Conservation (phyloP, 1,139 yeast genomes). For the Yamadazyma blattariae region DNA sequence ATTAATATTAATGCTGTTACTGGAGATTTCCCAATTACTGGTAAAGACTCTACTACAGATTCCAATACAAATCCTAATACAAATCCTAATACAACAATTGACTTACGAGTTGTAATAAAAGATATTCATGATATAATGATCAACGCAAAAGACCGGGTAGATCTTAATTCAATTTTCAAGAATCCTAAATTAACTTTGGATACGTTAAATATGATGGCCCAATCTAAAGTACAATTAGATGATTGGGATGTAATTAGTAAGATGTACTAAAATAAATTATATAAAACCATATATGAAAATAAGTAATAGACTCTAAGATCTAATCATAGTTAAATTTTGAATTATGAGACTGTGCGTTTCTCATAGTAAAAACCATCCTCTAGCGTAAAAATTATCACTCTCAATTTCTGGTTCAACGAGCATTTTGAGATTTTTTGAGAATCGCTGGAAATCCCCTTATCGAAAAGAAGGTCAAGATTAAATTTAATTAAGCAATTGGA, state of each 20-base stretch:
- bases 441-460: slow-evolving; percentile 7
- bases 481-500: background rate
- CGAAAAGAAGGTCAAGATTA: slow-evolving; percentile 1
- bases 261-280: slow-evolving; percentile 19
- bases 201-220: slow-evolving; percentile 18
- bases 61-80: background rate
- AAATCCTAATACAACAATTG: slow-evolving; percentile 3
- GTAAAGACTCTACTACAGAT: background rate
- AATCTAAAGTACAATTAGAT: slow-evolving; percentile 29
- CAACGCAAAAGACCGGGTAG: slow-evolving; percentile 11
- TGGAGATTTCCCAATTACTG: background rate
- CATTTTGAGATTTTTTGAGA: slow-evolving; percentile 1
- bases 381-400: background rate
- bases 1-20: background rate
- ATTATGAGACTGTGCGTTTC: background rate
- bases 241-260: slow-evolving; percentile 47
- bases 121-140: slow-evolving; percentile 27
- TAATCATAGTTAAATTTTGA: too few species aligned
- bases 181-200: slow-evolving; percentile 5
- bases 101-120: slow-evolving; percentile 22
- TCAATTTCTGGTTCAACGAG: slow-evolving; percentile 4
- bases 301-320: too few species aligned
- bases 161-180: slow-evolving; percentile 4
- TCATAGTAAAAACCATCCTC: background rate
- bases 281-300: too few species aligned